These are phyloP conservation scores for Fusarium marasasianum DNA, from an alignment of 2,329 filamentous ascomycete genomes.

Conservation along the genomic window DNA sequence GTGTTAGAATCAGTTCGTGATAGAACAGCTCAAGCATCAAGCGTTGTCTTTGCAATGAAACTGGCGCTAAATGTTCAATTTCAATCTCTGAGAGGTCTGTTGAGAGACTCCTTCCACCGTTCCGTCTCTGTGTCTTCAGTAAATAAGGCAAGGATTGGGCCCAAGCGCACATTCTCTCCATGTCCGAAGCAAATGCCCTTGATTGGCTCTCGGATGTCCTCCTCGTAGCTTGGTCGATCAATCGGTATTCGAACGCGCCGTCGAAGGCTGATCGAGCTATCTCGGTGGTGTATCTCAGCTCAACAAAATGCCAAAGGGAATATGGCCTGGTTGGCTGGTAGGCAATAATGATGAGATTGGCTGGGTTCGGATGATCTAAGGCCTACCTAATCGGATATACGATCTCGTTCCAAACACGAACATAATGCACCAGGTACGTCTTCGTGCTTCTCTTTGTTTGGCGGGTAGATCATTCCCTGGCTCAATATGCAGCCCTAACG, in stretches of 20 bases:
- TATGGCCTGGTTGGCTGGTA: fast-evolving
- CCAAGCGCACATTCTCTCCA: not conserved
- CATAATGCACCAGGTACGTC: not conserved
- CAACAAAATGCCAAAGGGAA: fast-evolving
- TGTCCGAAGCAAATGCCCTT: fast-evolving
- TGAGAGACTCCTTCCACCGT: not conserved
- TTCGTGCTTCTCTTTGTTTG: not conserved
- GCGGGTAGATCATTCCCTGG: fast-evolving
- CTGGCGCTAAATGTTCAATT: not conserved
- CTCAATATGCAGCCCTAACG: not conserved
- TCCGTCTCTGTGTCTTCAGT: not conserved
- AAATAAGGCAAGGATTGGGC: not conserved
- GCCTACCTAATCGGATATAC: not conserved
- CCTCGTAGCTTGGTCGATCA: fast-evolving
- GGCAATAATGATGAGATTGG: not conserved
- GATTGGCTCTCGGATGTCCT: fast-evolving
- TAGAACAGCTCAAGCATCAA: not conserved
- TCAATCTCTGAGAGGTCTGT: not conserved
- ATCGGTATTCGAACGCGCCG: fast-evolving
- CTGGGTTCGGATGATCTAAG: not conserved
- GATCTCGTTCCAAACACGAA: not conserved
- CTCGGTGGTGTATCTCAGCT: not conserved
- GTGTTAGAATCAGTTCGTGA: not conserved
- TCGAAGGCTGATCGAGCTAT: not conserved
- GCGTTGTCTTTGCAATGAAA: not conserved